A percentile compares a stretch with the other conserved stretches of the same genome.
These are phyloP conservation scores for Trypanosoma lewisi DNA, from an alignment of 208 protist species.

Conservation along the genomic window DNA sequence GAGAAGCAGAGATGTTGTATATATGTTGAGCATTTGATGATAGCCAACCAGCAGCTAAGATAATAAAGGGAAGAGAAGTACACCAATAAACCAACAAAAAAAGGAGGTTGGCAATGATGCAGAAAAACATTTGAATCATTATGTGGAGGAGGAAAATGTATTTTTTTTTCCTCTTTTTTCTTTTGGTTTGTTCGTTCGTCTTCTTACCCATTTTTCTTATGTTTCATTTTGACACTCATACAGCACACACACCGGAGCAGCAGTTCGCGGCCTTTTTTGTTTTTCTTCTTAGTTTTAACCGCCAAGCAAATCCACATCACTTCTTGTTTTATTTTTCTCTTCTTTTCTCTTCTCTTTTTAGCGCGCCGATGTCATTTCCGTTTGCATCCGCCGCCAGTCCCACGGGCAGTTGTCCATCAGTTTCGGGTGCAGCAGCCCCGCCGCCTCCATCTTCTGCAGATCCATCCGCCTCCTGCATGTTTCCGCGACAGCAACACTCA, in stretches of 20 bases:
- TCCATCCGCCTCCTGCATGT: conserved; percentile 27
- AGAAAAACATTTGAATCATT: not conserved
- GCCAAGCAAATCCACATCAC: not conserved
- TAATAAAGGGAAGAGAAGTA: not conserved
- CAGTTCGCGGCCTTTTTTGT: not conserved
- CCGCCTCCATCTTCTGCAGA: conserved; percentile 57
- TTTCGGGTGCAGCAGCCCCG: conserved; percentile 48
- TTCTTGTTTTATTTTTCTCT: conserved; percentile 27
- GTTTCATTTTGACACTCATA: too few species aligned
- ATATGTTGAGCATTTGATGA: too few species aligned
- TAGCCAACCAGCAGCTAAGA: too few species aligned
- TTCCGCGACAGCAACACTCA: not conserved
- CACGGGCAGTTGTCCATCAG: conserved; percentile 71
- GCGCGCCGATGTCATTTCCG: not conserved
- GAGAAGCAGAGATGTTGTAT: too few species aligned
- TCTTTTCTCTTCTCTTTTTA: conserved; percentile 4
- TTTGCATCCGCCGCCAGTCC: conserved; percentile 25
- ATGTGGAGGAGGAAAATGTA: not conserved
- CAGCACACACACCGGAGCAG: too few species aligned
- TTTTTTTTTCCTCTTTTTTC: not conserved
- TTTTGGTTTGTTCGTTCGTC: not conserved
- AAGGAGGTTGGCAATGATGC: not conserved
- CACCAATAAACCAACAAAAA: not conserved
- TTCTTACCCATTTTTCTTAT: too few species aligned
- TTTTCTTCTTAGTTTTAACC: not conserved